Base-by-base conservation (phyloP, 345 rosid genomes). In the Lepidium aucheri region DNA sequence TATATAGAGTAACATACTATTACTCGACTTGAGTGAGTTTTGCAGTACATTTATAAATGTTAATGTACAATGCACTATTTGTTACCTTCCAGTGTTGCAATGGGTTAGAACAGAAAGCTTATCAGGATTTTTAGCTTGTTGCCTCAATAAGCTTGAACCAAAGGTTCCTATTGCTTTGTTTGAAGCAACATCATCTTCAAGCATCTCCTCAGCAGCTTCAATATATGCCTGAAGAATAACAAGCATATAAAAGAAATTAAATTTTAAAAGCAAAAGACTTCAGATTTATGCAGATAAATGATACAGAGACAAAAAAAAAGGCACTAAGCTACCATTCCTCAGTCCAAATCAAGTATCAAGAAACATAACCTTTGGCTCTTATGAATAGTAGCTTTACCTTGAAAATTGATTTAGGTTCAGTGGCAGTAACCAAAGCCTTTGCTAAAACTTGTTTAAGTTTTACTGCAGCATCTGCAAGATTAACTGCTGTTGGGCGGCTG, bases 11-110 rank as follows among this genome's bases (percentile, higher is more conserved):
- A 63, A 36, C 57, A 46, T 14, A 28, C 36, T 22, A n/a, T 38
- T 49, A 49, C 38, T 50, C 47, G 38, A 26, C 16, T 49, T 22
- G 38, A 39, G 47, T 22, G 36, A 47, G 24, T n/a, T n/a, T n/a
- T n/a, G n/a, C n/a, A n/a, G n/a, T n/a, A n/a, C n/a, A n/a, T n/a
- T n/a, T n/a, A n/a, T n/a, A n/a, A n/a, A n/a, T n/a, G n/a, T n/a
- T n/a, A n/a, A n/a, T n/a, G n/a, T n/a, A n/a, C n/a, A n/a, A n/a
- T n/a, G n/a, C n/a, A n/a, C n/a, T n/a, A n/a, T n/a, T n/a, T n/a
- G n/a, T n/a, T n/a, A 91, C 97, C 97, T 93, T 72, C 97, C 97
- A 33, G 99, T 94, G 70, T 94, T 94, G 86, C 99, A 94, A 80
- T 90, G 99, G 45, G 99, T 94, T 66, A 94, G 69, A 71, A 94